A percentile compares a stretch with the other conserved stretches of the same genome.
phyloP scores from a whole-genome alignment of 2,329 filamentous ascomycete genomes.

The Fusarium verticillioides region DNA sequence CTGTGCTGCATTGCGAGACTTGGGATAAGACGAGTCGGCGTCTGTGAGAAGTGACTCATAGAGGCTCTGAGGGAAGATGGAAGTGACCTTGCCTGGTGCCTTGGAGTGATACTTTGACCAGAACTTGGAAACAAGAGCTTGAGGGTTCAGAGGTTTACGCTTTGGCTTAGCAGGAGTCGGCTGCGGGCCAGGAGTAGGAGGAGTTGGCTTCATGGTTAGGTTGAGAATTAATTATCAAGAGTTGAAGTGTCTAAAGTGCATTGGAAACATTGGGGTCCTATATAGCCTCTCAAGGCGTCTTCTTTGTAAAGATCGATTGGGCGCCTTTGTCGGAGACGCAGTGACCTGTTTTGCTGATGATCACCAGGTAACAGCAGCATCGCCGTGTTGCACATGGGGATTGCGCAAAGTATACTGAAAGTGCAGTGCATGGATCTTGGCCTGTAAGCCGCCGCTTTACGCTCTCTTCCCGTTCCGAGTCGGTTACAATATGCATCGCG shows the following conservation, averaged over 20 bases:
- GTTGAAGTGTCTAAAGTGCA: neutral
- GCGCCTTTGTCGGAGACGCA: slow-evolving; percentile 15
- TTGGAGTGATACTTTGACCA: slow-evolving; percentile 56
- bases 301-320: slow-evolving; percentile 10
- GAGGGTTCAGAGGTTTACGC: slow-evolving; percentile 47
- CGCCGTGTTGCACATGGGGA: slow-evolving; percentile 24
- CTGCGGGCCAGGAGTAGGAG: slow-evolving; percentile 2
- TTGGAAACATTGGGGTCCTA: slow-evolving; percentile 1
- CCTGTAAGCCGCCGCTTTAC: slow-evolving; percentile 24
- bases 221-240: neutral
- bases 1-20: slow-evolving; percentile 53
- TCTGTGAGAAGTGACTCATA: slow-evolving; percentile 48
- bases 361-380: slow-evolving; percentile 23
- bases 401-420: slow-evolving; percentile 10
- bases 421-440: slow-evolving; percentile 12
- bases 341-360: slow-evolving; percentile 1
- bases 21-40: slow-evolving; percentile 38
- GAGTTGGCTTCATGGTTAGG: slow-evolving; percentile 26
- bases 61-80: slow-evolving; percentile 56
- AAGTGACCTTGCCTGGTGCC: slow-evolving; percentile 56
- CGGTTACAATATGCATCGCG: slow-evolving; percentile 13
- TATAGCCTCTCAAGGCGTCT: slow-evolving; percentile 12
- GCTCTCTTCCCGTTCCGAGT: neutral
- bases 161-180: slow-evolving; percentile 25
- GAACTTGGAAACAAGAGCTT: slow-evolving; percentile 54